Percentiles rank a stretch among this genome's conserved stretches.
phyloP scores from a whole-genome alignment of 2,329 filamentous ascomycete genomes.

The Aspergillus felis region DNA sequence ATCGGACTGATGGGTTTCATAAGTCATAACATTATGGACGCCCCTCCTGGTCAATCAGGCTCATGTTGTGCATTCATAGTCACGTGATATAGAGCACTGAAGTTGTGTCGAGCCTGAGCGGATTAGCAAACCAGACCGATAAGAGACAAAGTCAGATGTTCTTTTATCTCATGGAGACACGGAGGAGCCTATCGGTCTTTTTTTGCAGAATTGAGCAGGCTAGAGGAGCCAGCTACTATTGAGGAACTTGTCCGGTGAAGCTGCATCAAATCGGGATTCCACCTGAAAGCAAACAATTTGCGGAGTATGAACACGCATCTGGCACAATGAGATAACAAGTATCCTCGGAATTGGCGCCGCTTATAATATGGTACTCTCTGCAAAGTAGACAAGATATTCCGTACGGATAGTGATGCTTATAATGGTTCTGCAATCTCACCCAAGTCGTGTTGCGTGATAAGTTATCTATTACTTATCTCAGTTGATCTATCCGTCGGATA shows the following conservation, averaged over 20 bases:
- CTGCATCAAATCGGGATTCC: not conserved
- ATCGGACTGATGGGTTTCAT: too few relatives aligned
- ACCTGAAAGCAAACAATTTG: not conserved
- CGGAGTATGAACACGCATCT: not conserved
- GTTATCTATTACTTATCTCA: not conserved
- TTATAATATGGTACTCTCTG: not conserved
- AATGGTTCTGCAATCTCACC: not conserved
- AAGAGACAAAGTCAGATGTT: not conserved
- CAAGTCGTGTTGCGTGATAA: not conserved
- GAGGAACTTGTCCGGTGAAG: too few relatives aligned
- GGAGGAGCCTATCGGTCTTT: not conserved
- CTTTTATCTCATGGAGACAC: not conserved
- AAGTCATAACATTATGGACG: not conserved
- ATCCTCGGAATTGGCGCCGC: not conserved
- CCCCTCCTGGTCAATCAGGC: not conserved
- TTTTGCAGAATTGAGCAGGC: not conserved
- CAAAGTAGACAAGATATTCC: not conserved
- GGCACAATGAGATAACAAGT: not conserved
- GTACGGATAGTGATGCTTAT: not conserved
- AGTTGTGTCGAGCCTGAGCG: not conserved
- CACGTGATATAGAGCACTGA: not conserved
- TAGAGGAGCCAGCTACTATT: not conserved
- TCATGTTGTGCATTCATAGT: too few relatives aligned
- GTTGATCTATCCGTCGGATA: not conserved
- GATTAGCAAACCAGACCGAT: not conserved